phyloP scores from a whole-genome alignment of 495 filamentous ascomycete species.

The Daldinia concentrica region DNA sequence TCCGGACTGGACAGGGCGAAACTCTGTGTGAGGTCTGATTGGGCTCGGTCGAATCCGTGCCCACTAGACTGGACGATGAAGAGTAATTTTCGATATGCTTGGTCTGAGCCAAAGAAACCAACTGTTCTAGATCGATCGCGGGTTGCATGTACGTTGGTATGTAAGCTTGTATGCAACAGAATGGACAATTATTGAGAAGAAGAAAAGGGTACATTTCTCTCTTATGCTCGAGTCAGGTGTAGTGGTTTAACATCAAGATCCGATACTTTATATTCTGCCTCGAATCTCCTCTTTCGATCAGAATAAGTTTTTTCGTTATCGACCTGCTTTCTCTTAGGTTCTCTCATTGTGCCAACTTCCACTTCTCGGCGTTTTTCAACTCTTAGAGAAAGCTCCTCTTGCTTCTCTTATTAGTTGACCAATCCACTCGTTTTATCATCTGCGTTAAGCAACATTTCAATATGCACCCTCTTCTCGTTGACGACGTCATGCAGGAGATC shows the following conservation, averaged over 20 bases:
- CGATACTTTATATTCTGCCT: conserved; percentile 25
- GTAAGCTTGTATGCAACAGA: conserved; percentile 16
- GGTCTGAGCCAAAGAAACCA: conserved; percentile 14
- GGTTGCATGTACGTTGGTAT: not conserved
- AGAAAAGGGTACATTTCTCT: not conserved
- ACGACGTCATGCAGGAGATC: conserved; percentile 20
- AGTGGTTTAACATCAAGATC: conserved; percentile 9
- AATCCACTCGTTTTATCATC: not conserved
- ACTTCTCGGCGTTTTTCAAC: not conserved
- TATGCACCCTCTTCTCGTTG: conserved; percentile 18
- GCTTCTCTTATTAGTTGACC: not conserved
- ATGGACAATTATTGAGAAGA: too few species aligned
- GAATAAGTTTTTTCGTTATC: not conserved
- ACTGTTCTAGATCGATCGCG: not conserved
- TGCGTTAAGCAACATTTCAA: not conserved
- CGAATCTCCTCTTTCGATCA: not conserved
- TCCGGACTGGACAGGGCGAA: not conserved
- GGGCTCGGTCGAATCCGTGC: conserved; percentile 4
- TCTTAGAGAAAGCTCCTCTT: not conserved
- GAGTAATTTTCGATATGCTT: conserved; percentile 24
- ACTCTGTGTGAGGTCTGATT: not conserved
- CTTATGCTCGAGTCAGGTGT: conserved; percentile 17
- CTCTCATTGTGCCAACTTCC: conserved; percentile 3
- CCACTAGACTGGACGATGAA: conserved; percentile 6
- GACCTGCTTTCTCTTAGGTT: conserved; percentile 2